Evolutionary conservation across 2,329 filamentous ascomycete species (phyloP), one percentile per base, ranked within the genome.

Genomic region (Penicillium fuscoglaucum): DNA sequence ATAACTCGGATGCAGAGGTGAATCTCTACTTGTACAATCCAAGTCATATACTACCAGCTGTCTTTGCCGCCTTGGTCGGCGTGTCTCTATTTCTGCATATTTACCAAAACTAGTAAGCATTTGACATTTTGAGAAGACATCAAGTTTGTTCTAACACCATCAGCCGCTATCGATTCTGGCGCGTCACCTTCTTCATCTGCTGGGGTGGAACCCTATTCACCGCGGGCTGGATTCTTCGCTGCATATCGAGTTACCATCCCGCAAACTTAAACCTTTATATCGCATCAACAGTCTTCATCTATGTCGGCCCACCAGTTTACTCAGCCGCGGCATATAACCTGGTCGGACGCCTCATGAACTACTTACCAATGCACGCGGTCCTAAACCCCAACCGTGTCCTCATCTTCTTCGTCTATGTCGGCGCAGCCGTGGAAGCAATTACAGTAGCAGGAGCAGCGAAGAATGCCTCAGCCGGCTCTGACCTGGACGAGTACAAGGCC

Each of bases 321-420:
- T 70, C 74, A 0, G 74, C 73, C 19, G 66, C 72, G 4, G 74
- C 73, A 39, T 76, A 76, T 59, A 73, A 72, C 52, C 61, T 76
- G 26, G 65, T 77, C 35, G 74, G 72, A 7, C 67, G 73, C 28
- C 59, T 77, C 10, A 70, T 75, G 71, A 66, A 71, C 59, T 76
- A 77, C 56, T 62, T 76, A 7, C 74, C 74, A 3, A 73, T 74
- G 71, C 70, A 75, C 49, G 67, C 74, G n/a, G 67, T 73, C 2
- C 61, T 76, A 8, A 68, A 76, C 47, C 75, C 74, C 19, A 62
- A 66, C 47, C 71, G 72, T 1, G 70, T 75, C n/a, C 58, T 73
- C 6, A 68, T 68, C 45, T 64, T 72, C 50, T 77, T 77, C 62
- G 59, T 76, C 53, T 74, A 74, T 44, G 62, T 76, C 5, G 72